Evolutionary conservation across 768 basidiomycete species (phyloP).

Genomic region (Mycena galericulata): DNA sequence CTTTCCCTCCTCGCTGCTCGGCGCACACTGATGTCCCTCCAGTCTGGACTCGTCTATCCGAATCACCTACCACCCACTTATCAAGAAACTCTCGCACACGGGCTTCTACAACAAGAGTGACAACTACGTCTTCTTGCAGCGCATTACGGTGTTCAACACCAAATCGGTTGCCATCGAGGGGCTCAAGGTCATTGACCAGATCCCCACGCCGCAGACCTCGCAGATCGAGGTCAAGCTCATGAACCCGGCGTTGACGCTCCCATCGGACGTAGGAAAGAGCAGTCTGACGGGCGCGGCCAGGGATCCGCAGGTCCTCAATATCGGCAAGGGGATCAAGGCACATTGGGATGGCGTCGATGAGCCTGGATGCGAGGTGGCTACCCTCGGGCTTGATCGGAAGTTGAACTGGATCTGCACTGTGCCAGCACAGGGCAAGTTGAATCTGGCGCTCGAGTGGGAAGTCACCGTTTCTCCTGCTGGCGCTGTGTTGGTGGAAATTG

Average conservation of each 20-base stretch:
- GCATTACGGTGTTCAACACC: slow-evolving; percentile 52
- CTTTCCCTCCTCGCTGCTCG: not conserved
- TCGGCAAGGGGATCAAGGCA: slow-evolving; percentile 45
- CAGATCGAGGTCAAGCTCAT: slow-evolving; percentile 47
- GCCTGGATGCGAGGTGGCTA: not conserved
- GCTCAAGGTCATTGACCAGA: slow-evolving; percentile 50
- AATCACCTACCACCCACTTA: slow-evolving; percentile 51
- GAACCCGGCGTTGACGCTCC: slow-evolving; percentile 39
- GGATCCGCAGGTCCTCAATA: slow-evolving; percentile 36
- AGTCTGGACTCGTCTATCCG: slow-evolving; percentile 55
- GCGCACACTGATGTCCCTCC: not conserved
- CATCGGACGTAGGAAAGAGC: slow-evolving; percentile 4
- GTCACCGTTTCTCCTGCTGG: slow-evolving; percentile 43
- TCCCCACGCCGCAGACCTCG: slow-evolving; percentile 50
- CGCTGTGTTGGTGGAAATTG: no score
- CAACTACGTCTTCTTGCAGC: slow-evolving; percentile 46
- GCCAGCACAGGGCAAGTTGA: not conserved
- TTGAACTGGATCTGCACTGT: slow-evolving; percentile 32
- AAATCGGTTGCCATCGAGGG: slow-evolving; percentile 41
- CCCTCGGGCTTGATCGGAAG: slow-evolving; percentile 40
- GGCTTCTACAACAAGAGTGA: slow-evolving; percentile 51
- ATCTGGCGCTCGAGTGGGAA: slow-evolving; percentile 46
- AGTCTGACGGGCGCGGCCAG: slow-evolving; percentile 9
- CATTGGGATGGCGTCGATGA: slow-evolving; percentile 56
- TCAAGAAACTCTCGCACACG: slow-evolving; percentile 46